Evolutionary conservation across 2,329 filamentous ascomycete genomes (phyloP).

Genomic region (Talaromyces verruculosus): DNA sequence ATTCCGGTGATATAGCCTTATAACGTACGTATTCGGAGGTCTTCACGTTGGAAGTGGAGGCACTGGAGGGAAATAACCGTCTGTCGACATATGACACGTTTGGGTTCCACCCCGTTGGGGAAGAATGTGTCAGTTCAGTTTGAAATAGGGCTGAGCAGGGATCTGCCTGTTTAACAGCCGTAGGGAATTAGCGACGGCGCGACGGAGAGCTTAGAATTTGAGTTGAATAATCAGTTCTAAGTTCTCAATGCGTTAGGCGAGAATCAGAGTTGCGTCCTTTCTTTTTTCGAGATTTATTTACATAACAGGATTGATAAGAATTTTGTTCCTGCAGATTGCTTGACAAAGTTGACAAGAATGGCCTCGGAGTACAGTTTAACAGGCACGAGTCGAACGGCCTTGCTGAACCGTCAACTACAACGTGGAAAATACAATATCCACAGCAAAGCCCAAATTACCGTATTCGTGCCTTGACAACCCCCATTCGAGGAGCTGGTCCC

Average conservation of each 20-base stretch:
- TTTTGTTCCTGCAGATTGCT: not conserved
- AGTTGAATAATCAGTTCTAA: not conserved
- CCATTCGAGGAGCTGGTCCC: not conserved
- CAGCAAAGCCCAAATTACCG: not conserved
- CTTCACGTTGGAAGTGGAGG: not conserved
- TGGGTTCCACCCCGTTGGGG: not conserved
- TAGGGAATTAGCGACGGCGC: not conserved
- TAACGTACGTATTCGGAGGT: not conserved
- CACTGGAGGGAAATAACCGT: not conserved
- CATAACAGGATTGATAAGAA: slow-evolving; percentile 4
- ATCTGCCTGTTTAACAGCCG: not conserved
- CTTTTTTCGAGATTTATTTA: not conserved
- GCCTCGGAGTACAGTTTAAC: not conserved
- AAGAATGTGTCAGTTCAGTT: not conserved
- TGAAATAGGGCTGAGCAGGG: slow-evolving; percentile 10
- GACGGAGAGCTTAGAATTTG: not conserved
- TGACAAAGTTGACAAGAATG: not conserved
- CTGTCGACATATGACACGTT: not conserved
- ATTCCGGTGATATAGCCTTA: not conserved
- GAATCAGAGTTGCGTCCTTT: not conserved
- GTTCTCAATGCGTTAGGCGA: not conserved
- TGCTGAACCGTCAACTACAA: not conserved
- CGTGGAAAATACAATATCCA: not conserved
- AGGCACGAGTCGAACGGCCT: not conserved
- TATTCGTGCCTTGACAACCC: not conserved